These are phyloP conservation scores for Xylogone sp. DNA, from an alignment of 2,329 filamentous ascomycete species.

Conservation along the genomic window DNA sequence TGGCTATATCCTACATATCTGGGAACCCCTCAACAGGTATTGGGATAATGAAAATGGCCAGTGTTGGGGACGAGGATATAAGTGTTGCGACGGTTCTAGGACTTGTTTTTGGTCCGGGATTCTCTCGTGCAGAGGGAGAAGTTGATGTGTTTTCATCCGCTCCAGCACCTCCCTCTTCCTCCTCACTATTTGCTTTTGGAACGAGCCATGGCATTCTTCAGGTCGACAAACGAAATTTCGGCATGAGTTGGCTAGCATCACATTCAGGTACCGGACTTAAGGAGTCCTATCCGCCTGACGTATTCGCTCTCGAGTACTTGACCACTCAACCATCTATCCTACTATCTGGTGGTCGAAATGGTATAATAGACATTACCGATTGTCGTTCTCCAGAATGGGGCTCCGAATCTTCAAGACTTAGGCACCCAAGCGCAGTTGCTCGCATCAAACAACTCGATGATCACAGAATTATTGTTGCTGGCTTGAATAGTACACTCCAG, in stretches of 20 bases:
- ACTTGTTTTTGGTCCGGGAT: slow-evolving; percentile 12
- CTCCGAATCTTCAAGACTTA: slow-evolving; percentile 16
- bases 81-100: slow-evolving; percentile 19
- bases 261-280: slow-evolving; percentile 15
- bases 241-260: slow-evolving; percentile 11
- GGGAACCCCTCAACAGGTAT: slow-evolving; percentile 7
- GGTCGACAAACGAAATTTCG: slow-evolving; percentile 20
- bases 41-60: slow-evolving; percentile 2
- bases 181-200: slow-evolving; percentile 43
- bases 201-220: slow-evolving; percentile 43
- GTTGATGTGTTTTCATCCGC: slow-evolving; percentile 35
- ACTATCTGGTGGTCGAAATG: slow-evolving; percentile 48
- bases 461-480: slow-evolving; percentile 50
- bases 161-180: slow-evolving; percentile 36
- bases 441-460: slow-evolving; percentile 46
- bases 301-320: slow-evolving; percentile 48
- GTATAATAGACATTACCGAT: slow-evolving; percentile 35
- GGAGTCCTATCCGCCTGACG: slow-evolving; percentile 29
- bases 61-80: slow-evolving; percentile 5
- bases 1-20: slow-evolving; percentile 13
- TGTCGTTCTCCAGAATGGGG: slow-evolving; percentile 21
- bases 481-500: slow-evolving; percentile 44
- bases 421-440: slow-evolving; percentile 37
- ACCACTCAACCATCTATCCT: slow-evolving; percentile 39
- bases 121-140: slow-evolving; percentile 10